Conservation (phyloP, 805 yeast species). For the Ogataea wickerhamii region DNA sequence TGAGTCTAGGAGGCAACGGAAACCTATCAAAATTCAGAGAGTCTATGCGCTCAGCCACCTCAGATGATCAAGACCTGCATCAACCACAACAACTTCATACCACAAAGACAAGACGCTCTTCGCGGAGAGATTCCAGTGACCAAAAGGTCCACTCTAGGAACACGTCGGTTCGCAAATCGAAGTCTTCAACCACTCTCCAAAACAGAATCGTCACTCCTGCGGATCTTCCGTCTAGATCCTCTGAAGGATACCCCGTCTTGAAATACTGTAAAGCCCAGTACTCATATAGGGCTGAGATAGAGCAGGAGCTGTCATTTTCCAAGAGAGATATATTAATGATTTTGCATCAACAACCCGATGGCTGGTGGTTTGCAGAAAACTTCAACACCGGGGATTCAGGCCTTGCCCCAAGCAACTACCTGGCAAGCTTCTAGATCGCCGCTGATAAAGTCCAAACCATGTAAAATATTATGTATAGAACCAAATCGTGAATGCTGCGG, state of each 20-base stretch:
- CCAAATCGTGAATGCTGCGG: no score
- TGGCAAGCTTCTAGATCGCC: conserved; percentile 29
- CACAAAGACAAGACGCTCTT: background rate
- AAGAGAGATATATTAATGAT: conserved; percentile 55
- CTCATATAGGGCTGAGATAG: conserved; percentile 56
- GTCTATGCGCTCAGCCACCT: conserved; percentile 24
- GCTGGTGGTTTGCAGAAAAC: conserved; percentile 74
- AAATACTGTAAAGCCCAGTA: conserved; percentile 52
- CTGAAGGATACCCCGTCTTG: conserved; percentile 53
- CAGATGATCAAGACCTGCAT: background rate
- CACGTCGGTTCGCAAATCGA: conserved; percentile 25
- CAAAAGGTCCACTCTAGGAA: conserved; percentile 4
- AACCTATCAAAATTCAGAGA: conserved; percentile 37
- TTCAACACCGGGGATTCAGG: conserved; percentile 44
- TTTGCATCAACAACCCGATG: conserved; percentile 58
- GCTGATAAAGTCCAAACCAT: no score
- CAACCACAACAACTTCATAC: background rate
- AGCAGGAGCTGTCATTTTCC: conserved; percentile 57
- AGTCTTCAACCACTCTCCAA: conserved; percentile 28
- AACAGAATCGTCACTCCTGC: conserved; percentile 16
- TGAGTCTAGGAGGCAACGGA: conserved; percentile 41
- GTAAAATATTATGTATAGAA: no score
- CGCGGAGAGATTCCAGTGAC: conserved; percentile 4
- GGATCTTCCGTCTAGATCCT: conserved; percentile 44
- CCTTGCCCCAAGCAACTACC: conserved; percentile 61